Conservation (phyloP, 2,329 filamentous ascomycete species). For the Penicillium sumatraense region DNA sequence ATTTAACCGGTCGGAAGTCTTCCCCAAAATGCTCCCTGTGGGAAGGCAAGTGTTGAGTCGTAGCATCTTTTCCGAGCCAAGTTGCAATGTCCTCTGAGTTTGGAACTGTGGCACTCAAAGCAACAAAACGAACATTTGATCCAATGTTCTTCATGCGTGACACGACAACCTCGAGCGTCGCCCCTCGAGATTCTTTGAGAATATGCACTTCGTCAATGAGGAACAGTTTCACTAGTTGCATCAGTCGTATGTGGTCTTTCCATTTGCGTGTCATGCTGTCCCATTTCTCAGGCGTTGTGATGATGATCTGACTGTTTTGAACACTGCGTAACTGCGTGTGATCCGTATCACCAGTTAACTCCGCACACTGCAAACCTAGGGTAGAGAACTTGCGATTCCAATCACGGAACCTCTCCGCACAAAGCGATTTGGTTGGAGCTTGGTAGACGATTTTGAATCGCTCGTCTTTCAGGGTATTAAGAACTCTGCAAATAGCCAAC, state of each 20-base stretch:
- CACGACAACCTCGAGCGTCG: conserved; percentile 80
- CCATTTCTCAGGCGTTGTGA: conserved; percentile 91
- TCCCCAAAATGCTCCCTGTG: conserved; percentile 73
- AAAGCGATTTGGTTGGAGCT: conserved; percentile 82
- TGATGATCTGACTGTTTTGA: conserved; percentile 76
- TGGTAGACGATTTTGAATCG: conserved; percentile 84
- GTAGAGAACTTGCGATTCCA: conserved; percentile 76
- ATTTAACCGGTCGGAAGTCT: conserved; percentile 76
- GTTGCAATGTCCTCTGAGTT: conserved; percentile 79
- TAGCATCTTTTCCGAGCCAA: conserved; percentile 74
- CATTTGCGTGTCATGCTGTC: conserved; percentile 87
- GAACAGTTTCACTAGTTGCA: conserved; percentile 77
- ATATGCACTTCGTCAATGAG: conserved; percentile 90
- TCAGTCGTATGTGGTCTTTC: conserved; percentile 76
- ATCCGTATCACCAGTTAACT: conserved; percentile 82
- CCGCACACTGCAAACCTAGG: conserved; percentile 71
- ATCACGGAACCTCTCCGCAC: conserved; percentile 74
- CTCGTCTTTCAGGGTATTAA: conserved; percentile 59
- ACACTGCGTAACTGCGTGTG: conserved; percentile 68
- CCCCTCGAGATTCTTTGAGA: conserved; percentile 76
- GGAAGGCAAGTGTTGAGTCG: conserved; percentile 66
- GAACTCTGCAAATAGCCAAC: conserved; percentile 76
- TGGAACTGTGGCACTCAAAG: conserved; percentile 81
- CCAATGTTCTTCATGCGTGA: conserved; percentile 85
- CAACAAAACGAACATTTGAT: conserved; percentile 76